phyloP scores from a whole-genome alignment of 805 yeast genomes.

The Candida khao-thaluensis region DNA sequence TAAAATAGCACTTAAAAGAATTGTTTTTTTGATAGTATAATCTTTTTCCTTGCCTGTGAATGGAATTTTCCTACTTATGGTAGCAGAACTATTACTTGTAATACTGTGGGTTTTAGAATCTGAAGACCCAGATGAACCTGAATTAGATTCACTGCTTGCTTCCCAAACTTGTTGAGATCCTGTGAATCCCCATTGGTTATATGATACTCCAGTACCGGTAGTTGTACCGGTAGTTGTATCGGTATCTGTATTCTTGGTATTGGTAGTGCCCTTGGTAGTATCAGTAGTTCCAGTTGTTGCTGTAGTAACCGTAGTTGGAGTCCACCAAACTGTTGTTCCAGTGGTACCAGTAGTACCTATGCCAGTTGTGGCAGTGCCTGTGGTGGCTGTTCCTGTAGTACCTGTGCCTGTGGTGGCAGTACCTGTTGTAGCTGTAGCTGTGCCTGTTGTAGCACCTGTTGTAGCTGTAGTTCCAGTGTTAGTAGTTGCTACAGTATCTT shows the following conservation, averaged over 20 bases:
- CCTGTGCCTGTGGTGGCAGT: conserved; percentile 8
- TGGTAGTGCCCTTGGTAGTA: conserved; percentile 10
- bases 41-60: conserved; percentile 15
- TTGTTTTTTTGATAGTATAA: conserved; percentile 17
- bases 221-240: conserved; percentile 9
- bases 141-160: conserved; percentile 8
- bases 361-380: conserved; percentile 8
- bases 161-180: conserved; percentile 40
- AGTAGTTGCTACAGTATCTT: conserved; percentile 1
- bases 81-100: conserved; percentile 18
- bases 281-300: conserved; percentile 8
- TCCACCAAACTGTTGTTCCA: conserved; percentile 16
- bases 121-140: conserved; percentile 10
- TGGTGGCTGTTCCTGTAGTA: conserved; percentile 11
- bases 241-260: conserved; percentile 1
- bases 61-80: conserved; percentile 16
- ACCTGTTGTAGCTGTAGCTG: neutral
- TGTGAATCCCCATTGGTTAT: conserved; percentile 44
- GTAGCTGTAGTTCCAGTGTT: conserved; percentile 1
- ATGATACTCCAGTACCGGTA: conserved; percentile 21
- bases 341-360: conserved; percentile 12
- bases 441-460: neutral
- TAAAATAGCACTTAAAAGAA: conserved; percentile 13
- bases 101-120: conserved; percentile 13
- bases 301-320: conserved; percentile 16